Evolutionary conservation across 345 rosid species (phyloP), one percentile per base, ranked within the genome.

Genomic region (Garcia nutans): DNA sequence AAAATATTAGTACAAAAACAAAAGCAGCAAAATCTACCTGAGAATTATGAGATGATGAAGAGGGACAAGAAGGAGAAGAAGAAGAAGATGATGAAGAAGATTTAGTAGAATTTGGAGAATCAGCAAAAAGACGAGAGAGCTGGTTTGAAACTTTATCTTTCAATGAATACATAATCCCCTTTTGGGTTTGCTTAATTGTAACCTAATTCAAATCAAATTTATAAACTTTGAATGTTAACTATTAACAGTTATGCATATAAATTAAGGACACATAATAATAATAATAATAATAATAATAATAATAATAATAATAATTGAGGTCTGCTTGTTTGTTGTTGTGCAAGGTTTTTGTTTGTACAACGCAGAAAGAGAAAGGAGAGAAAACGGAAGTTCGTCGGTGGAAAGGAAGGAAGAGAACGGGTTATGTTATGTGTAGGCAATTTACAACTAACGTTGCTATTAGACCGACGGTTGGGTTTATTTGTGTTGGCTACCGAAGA

Each of bases 121-220:
- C 89, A 16, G 87, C 79, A 69, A 95, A 86, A 70, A 91, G 84
- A 80, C 92, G 87, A 20, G 97, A 90, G 2, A 92, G 87, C 82
- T 86, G 89, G 74, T 89, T 89, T 0, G 97, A 81, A 16, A 92
- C 90, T 60, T 90, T 94, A 33, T 89, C 94, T 78, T 87, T 93
- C 64, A 91, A 84, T 55, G 92, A 17, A 68, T 84, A 70, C 99
- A 95, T 92, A 50, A 37, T 66, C 2, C 28, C 26, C 44, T 22
- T 58, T 66, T 63, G 3, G 10, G 17, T 16, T 12, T 6, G 3
- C 22, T 37, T n/a, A 6, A 2, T 20, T 55, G 58, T 28, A n/a
- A 9, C 61, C 28, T 45, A 17, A 1, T 26, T 9, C 4, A 16
- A 31, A 61, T 44, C 41, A 50, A 63, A 74, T 15, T 64, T 22